Evolutionary conservation across 805 yeast genomes (phyloP).

Genomic region (Schizosaccharomyces lindneri): DNA sequence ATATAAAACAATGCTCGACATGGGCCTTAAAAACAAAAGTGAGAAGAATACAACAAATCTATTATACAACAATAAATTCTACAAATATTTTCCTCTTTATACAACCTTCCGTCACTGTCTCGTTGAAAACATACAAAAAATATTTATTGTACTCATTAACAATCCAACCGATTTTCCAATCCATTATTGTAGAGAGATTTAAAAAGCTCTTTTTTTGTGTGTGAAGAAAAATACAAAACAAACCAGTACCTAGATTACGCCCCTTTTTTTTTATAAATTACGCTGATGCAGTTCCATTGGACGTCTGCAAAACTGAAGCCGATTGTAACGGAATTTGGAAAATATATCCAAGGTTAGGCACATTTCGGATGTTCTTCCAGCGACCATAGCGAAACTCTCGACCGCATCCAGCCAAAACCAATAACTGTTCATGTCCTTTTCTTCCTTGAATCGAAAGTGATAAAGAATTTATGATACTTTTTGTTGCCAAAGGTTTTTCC

Average conservation of each 20-base stretch:
- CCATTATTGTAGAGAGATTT: no score
- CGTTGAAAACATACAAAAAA: no score
- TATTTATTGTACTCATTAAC: no score
- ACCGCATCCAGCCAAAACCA: background rate
- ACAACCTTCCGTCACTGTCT: no score
- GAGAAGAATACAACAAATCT: no score
- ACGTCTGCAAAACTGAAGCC: background rate
- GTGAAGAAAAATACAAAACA: no score
- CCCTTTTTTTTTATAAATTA: background rate
- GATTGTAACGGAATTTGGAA: background rate
- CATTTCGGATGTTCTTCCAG: background rate
- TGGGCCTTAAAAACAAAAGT: no score
- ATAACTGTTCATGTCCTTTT: background rate
- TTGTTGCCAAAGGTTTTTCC: constrained; percentile 15
- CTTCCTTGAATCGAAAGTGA: constrained; percentile 1
- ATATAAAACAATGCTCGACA: no score
- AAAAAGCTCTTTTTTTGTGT: no score
- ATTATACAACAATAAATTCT: no score
- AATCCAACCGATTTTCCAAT: no score
- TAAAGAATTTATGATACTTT: constrained; percentile 7
- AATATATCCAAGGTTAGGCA: background rate
- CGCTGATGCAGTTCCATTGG: background rate
- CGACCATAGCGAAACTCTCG: background rate
- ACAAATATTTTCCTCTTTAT: no score
- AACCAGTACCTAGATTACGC: background rate